These are phyloP conservation scores for Saccharomycopsis malanga DNA, from an alignment of 805 yeast species.

Conservation along the genomic window DNA sequence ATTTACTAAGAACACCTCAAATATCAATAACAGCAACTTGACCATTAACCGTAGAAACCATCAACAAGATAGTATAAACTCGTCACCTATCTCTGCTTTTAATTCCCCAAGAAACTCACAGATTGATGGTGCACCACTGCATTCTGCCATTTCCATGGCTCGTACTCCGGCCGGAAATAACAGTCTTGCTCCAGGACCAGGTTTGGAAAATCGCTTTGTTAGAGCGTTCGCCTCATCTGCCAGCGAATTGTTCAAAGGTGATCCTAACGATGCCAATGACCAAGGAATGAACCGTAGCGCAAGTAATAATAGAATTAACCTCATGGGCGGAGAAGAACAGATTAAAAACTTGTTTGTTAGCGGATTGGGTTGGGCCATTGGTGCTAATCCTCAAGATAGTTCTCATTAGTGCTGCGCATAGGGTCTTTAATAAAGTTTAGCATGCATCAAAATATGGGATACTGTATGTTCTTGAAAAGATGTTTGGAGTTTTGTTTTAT, in stretches of 20 bases:
- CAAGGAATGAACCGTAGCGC: slow-evolving; percentile 1
- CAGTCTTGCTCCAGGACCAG: too few relatives aligned
- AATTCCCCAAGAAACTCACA: slow-evolving; percentile 19
- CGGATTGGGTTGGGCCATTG: slow-evolving; percentile 60
- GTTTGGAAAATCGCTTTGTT: slow-evolving; percentile 16
- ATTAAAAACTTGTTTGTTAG: slow-evolving; percentile 44
- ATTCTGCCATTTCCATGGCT: slow-evolving; percentile 9
- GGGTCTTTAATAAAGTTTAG: too few relatives aligned
- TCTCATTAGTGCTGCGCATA: too few relatives aligned
- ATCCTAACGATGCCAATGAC: slow-evolving; percentile 2
- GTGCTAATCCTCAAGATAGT: slow-evolving; percentile 34
- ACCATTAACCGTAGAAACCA: slow-evolving; percentile 6
- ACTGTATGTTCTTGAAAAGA: too few relatives aligned
- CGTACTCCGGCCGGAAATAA: slow-evolving; percentile 3
- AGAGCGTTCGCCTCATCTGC: slow-evolving; percentile 21
- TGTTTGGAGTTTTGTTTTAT: too few relatives aligned
- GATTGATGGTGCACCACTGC: slow-evolving; percentile 1
- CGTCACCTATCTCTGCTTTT: slow-evolving; percentile 17
- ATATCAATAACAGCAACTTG: slow-evolving; percentile 1
- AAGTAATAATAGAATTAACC: slow-evolving; percentile 7
- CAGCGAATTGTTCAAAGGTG: slow-evolving; percentile 18
- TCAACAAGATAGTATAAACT: slow-evolving; percentile 9
- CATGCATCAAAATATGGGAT: too few relatives aligned
- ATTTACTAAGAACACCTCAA: slow-evolving; percentile 14
- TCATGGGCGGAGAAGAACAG: slow-evolving; percentile 31